Conservation (phyloP, 371 early-diverging fungal species). For the Mortierella sp. region DNA sequence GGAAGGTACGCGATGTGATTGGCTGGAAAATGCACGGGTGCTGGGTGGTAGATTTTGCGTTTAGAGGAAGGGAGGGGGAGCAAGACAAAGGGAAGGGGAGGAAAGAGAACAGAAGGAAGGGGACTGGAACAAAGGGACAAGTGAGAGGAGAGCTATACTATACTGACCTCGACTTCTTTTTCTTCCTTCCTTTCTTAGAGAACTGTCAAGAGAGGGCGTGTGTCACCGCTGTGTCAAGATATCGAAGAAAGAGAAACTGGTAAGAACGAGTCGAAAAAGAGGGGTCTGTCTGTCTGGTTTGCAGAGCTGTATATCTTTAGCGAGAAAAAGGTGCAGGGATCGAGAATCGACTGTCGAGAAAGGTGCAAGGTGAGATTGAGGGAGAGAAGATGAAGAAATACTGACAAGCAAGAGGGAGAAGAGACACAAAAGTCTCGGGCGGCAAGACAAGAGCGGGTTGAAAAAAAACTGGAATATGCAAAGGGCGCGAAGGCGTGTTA, state of each 20-base stretch:
- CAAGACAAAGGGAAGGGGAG: background rate
- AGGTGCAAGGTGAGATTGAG: background rate
- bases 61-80: background rate
- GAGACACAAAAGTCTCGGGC: background rate
- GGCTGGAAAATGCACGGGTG: slow-evolving; percentile 1
- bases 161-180: background rate
- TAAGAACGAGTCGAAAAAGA: background rate
- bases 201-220: background rate
- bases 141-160: background rate
- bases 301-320: background rate
- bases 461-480: background rate
- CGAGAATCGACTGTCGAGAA: slow-evolving; percentile 8
- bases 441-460: background rate
- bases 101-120: background rate
- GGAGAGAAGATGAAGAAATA: background rate
- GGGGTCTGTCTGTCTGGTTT: background rate
- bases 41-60: slow-evolving; percentile 17
- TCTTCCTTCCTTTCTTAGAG: background rate
- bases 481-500: background rate
- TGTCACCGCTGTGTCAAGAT: background rate
- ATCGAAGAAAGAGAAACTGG: background rate
- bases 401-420: background rate
- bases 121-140: background rate
- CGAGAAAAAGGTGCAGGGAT: background rate
- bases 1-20: slow-evolving; percentile 35